phyloP scores from a whole-genome alignment of 2,329 filamentous ascomycete species.

The Pyrenophora teres region DNA sequence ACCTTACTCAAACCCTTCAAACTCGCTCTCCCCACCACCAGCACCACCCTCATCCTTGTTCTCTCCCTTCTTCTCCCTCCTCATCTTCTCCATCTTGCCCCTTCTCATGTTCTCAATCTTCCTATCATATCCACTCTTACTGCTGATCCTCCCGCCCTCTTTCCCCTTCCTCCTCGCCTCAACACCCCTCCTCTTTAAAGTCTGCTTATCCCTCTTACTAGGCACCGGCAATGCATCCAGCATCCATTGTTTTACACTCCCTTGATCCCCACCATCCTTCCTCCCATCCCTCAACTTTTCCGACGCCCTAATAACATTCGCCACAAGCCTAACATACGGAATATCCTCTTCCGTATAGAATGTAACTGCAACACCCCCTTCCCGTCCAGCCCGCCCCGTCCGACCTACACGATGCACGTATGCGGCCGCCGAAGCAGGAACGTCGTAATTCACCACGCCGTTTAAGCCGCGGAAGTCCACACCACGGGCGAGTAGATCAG shows the following conservation, averaged over 20 bases:
- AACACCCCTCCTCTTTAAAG: slow-evolving; percentile 79
- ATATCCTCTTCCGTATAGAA: slow-evolving; percentile 97
- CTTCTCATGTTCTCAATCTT: slow-evolving; percentile 68
- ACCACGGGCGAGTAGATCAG: slow-evolving; percentile 87
- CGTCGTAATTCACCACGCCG: slow-evolving; percentile 96
- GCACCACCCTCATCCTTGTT: slow-evolving; percentile 6
- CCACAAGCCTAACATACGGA: slow-evolving; percentile 84
- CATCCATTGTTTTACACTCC: slow-evolving; percentile 69
- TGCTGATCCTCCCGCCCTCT: slow-evolving; percentile 69
- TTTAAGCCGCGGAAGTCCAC: slow-evolving; percentile 96
- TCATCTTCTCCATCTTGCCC: slow-evolving; percentile 53
- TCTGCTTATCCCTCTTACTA: slow-evolving; percentile 81
- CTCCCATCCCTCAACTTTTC: slow-evolving; percentile 73
- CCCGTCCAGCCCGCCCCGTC: slow-evolving; percentile 84
- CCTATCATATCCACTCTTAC: slow-evolving; percentile 77
- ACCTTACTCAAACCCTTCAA: slow-evolving; percentile 51
- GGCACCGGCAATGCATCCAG: slow-evolving; percentile 84
- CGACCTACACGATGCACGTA: slow-evolving; percentile 94
- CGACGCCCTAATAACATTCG: slow-evolving; percentile 85
- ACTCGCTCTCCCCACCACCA: slow-evolving; percentile 21
- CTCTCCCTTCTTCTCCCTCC: slow-evolving; percentile 32
- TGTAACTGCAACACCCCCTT: slow-evolving; percentile 88
- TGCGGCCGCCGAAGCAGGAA: slow-evolving; percentile 83
- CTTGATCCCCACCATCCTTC: no score
- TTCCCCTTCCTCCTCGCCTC: slow-evolving; percentile 64